Conservation (phyloP, 2,329 filamentous ascomycete genomes). For the Lasiodiplodia hormozganensis region DNA sequence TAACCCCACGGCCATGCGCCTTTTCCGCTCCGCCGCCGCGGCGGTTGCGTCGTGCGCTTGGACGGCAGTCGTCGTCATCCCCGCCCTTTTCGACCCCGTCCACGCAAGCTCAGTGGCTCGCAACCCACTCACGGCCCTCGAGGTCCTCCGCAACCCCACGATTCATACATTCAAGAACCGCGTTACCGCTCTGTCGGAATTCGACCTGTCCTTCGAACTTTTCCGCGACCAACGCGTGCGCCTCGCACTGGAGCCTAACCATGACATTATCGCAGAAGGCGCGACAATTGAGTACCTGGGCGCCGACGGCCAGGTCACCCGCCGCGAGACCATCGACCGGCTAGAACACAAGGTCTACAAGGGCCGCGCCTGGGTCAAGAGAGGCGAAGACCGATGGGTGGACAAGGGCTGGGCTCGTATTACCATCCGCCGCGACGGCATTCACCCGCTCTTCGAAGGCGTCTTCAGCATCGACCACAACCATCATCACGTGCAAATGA, state of each 20-base stretch:
- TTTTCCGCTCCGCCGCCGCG: slow-evolving; percentile 37
- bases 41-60: slow-evolving; percentile 28
- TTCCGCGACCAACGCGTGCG: slow-evolving; percentile 69
- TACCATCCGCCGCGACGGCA: slow-evolving; percentile 77
- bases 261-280: slow-evolving; percentile 82
- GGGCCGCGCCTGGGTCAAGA: slow-evolving; percentile 74
- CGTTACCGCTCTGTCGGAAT: slow-evolving; percentile 79
- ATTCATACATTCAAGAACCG: slow-evolving; percentile 81
- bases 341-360: slow-evolving; percentile 82
- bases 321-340: slow-evolving; percentile 74
- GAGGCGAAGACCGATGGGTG: slow-evolving; percentile 67
- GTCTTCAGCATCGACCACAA: slow-evolving; percentile 82
- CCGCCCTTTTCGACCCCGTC: slow-evolving; percentile 31
- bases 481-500: slow-evolving; percentile 85
- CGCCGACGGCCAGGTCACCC: slow-evolving; percentile 71
- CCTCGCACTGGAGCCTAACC: slow-evolving; percentile 84
- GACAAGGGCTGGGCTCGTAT: slow-evolving; percentile 88
- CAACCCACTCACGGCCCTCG: slow-evolving; percentile 78
- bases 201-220: slow-evolving; percentile 83
- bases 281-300: slow-evolving; percentile 76
- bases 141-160: slow-evolving; percentile 73
- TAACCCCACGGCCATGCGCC: slow-evolving; percentile 36
- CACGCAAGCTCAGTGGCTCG: slow-evolving; percentile 54
- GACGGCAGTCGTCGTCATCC: slow-evolving; percentile 36
- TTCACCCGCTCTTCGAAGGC: slow-evolving; percentile 84